Percentiles rank a stretch among this genome's conserved stretches.
Evolutionary conservation across 192 early-diverging fungal species (phyloP).

Genomic region (Coemansia sp.): DNA sequence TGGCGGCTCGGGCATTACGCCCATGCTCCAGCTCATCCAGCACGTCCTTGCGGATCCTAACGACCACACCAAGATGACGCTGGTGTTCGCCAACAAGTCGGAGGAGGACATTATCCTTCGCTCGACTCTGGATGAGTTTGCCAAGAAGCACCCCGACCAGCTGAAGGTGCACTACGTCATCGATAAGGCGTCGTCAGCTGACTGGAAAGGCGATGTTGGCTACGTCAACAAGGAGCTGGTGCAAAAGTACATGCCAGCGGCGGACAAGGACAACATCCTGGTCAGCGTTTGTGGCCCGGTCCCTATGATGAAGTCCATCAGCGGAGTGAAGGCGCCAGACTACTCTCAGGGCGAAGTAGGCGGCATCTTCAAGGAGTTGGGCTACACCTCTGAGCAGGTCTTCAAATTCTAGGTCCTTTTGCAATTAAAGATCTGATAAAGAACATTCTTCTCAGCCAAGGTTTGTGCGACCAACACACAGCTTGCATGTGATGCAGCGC

Average conservation of each 20-base stretch:
- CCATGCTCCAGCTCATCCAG: slow-evolving; percentile 78
- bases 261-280: slow-evolving; percentile 58
- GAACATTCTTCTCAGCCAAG: too few relatives aligned
- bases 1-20: slow-evolving; percentile 88
- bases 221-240: slow-evolving; percentile 75
- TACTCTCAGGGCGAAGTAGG: slow-evolving; percentile 80
- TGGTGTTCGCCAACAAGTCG: slow-evolving; percentile 77
- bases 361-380: slow-evolving; percentile 83
- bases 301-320: slow-evolving; percentile 69
- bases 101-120: slow-evolving; percentile 80
- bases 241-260: slow-evolving; percentile 67
- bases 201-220: slow-evolving; percentile 76
- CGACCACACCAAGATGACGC: slow-evolving; percentile 72
- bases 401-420: slow-evolving; percentile 68
- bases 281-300: slow-evolving; percentile 73
- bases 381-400: slow-evolving; percentile 72
- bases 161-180: slow-evolving; percentile 71
- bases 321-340: slow-evolving; percentile 82
- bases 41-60: slow-evolving; percentile 64
- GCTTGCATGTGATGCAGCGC: neutral
- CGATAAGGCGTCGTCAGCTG: slow-evolving; percentile 59
- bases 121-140: slow-evolving; percentile 65
- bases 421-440: too few relatives aligned
- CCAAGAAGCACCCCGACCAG: slow-evolving; percentile 61
- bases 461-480: neutral